phyloP scores from a whole-genome alignment of 2,329 filamentous ascomycete genomes.

The Xylariaceae sp. region DNA sequence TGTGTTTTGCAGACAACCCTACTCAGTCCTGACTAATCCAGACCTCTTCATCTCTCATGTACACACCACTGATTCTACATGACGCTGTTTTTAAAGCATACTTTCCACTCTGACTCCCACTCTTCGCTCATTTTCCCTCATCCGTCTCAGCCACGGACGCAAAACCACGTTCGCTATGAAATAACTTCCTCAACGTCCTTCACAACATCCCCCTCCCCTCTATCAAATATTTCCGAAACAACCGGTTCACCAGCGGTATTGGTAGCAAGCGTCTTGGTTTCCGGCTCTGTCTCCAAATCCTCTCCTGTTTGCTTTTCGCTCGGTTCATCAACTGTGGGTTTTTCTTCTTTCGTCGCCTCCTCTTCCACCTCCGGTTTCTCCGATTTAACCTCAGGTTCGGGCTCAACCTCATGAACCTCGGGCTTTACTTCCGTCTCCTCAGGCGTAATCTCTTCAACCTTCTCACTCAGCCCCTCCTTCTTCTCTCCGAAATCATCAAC shows the following conservation, averaged over 20 bases:
- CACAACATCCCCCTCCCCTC: slow-evolving; percentile 23
- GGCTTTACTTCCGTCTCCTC: slow-evolving; percentile 3
- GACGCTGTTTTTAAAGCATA: too few relatives aligned
- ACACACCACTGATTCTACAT: too few relatives aligned
- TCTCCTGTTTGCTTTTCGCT: slow-evolving; percentile 1
- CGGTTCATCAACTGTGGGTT: background rate
- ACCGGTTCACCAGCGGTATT: slow-evolving; percentile 31
- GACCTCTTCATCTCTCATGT: too few relatives aligned
- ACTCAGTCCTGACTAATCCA: too few relatives aligned
- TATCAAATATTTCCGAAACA: slow-evolving; percentile 28
- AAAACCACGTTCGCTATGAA: too few relatives aligned
- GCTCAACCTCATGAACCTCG: slow-evolving; percentile 8
- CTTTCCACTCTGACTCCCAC: too few relatives aligned
- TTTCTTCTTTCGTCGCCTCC: slow-evolving; percentile 3
- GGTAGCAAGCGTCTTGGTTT: slow-evolving; percentile 29
- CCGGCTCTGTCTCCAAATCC: slow-evolving; percentile 17
- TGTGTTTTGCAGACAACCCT: too few relatives aligned
- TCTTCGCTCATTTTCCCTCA: too few relatives aligned
- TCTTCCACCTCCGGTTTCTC: background rate
- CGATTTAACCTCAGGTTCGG: slow-evolving; percentile 1
- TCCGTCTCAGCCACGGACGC: too few relatives aligned
- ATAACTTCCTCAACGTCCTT: slow-evolving; percentile 12
- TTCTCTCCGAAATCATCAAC: slow-evolving; percentile 28
- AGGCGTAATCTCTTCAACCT: slow-evolving; percentile 10
- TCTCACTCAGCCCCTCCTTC: slow-evolving; percentile 7